phyloP scores from a whole-genome alignment of 2,329 filamentous ascomycete genomes.

The Fusarium hainanense region DNA sequence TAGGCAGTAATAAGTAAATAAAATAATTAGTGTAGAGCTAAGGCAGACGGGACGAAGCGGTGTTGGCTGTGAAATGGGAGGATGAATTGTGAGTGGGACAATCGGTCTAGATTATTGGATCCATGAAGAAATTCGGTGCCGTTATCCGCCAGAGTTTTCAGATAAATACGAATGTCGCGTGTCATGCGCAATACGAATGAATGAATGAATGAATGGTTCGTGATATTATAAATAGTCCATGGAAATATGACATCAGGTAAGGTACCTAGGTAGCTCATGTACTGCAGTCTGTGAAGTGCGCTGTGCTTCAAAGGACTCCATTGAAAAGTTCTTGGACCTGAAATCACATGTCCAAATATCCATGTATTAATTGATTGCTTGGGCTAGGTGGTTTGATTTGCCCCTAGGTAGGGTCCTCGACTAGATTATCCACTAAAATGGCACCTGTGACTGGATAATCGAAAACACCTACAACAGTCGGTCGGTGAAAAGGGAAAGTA shows the following conservation, averaged over 20 bases:
- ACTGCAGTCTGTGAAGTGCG: neutral
- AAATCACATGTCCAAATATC: slow-evolving; percentile 27
- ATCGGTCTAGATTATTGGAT: slow-evolving; percentile 35
- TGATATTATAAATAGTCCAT: slow-evolving; percentile 3
- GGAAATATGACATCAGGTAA: neutral
- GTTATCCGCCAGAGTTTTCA: slow-evolving; percentile 33
- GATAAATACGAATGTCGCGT: slow-evolving; percentile 32
- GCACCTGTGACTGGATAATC: slow-evolving; percentile 7
- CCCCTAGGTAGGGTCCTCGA: neutral
- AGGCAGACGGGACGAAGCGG: slow-evolving; percentile 29
- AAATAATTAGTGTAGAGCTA: slow-evolving; percentile 17
- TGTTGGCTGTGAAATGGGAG: slow-evolving; percentile 33
- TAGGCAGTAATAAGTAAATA: slow-evolving; percentile 4
- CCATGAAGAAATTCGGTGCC: slow-evolving; percentile 39
- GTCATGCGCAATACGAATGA: slow-evolving; percentile 16
- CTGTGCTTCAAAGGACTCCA: neutral
- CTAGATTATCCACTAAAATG: slow-evolving; percentile 20
- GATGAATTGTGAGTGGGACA: slow-evolving; percentile 44
- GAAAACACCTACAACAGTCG: slow-evolving; percentile 10
- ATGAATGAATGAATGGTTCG: neutral
- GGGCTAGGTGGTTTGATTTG: neutral
- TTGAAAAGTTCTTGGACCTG: neutral
- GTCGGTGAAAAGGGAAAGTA: slow-evolving; percentile 9
- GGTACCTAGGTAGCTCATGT: neutral
- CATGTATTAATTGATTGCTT: neutral